A percentile compares a stretch with the other conserved stretches of the same genome.
phyloP scores from a whole-genome alignment of 2,329 filamentous ascomycete species.

The Sclerotinia minor region DNA sequence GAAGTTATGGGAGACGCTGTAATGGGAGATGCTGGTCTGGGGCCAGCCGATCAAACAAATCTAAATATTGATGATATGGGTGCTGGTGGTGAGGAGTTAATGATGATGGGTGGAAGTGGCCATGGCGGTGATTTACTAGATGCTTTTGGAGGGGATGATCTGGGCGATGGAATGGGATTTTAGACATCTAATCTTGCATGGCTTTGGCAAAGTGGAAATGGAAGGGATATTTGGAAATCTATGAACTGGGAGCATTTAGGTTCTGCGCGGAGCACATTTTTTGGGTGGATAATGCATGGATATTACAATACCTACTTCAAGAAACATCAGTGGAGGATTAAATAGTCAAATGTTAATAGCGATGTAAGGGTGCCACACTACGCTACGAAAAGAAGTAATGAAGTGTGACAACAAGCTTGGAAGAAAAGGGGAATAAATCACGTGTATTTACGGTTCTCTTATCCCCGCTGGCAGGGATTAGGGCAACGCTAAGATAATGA shows the following conservation, averaged over 20 bases:
- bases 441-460: neutral
- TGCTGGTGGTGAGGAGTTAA: constrained; percentile 29
- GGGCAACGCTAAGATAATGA: constrained; percentile 25
- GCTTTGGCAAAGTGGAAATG: constrained; percentile 2
- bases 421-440: neutral
- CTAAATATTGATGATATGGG: constrained; percentile 23
- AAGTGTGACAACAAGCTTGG: neutral
- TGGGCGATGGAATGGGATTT: constrained; percentile 35
- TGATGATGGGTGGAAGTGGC: constrained; percentile 30
- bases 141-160: constrained; percentile 29
- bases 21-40: constrained; percentile 27
- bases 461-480: constrained; percentile 14
- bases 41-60: constrained; percentile 24
- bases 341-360: neutral
- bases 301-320: neutral
- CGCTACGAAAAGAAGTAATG: neutral
- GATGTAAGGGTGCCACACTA: neutral
- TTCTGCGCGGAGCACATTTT: neutral
- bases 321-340: neutral
- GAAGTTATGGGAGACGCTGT: constrained; percentile 28
- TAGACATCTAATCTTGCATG: constrained; percentile 13
- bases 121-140: constrained; percentile 26
- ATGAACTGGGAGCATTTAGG: neutral
- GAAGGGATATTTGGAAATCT: neutral
- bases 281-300: neutral